Evolutionary conservation across 2,329 filamentous ascomycete genomes (phyloP).

Genomic region (Domatiomyces globalis): DNA sequence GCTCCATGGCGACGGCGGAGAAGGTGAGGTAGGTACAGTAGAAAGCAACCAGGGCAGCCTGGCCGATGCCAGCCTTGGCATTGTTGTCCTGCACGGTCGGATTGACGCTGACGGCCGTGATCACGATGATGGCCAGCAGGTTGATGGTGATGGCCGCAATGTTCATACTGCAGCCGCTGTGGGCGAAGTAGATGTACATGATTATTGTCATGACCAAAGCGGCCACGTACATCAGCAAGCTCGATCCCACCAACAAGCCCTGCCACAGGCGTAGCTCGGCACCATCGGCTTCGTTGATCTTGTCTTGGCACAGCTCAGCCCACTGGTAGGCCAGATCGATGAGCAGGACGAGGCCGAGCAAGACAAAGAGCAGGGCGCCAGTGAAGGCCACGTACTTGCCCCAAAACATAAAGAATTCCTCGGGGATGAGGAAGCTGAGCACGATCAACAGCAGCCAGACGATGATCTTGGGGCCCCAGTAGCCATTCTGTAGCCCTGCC

Average conservation of each 20-base stretch:
- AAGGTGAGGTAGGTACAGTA: constrained; percentile 99
- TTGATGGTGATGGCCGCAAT: constrained; percentile 93
- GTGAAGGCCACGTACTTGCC: constrained; percentile 84
- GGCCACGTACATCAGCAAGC: constrained; percentile 80
- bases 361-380: constrained; percentile 81
- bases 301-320: constrained; percentile 88
- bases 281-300: constrained; percentile 77
- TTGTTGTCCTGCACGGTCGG: constrained; percentile 83
- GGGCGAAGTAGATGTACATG: constrained; percentile 94
- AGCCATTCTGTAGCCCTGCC: constrained; percentile 89
- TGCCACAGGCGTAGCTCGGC: constrained; percentile 51
- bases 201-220: constrained; percentile 88
- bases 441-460: constrained; percentile 79
- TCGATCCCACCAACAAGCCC: constrained; percentile 75
- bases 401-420: constrained; percentile 88
- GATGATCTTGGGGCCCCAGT: constrained; percentile 92
- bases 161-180: constrained; percentile 77
- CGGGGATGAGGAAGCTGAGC: constrained; percentile 87
- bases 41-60: constrained; percentile 89
- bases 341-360: constrained; percentile 79
- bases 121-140: constrained; percentile 62
- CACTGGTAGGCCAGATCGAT: constrained; percentile 93
- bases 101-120: constrained; percentile 78
- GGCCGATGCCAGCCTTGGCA: constrained; percentile 84
- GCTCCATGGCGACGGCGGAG: constrained; percentile 97